These are phyloP conservation scores for Suhomyces taliae DNA, from an alignment of 1,139 yeast genomes.

Conservation along the genomic window DNA sequence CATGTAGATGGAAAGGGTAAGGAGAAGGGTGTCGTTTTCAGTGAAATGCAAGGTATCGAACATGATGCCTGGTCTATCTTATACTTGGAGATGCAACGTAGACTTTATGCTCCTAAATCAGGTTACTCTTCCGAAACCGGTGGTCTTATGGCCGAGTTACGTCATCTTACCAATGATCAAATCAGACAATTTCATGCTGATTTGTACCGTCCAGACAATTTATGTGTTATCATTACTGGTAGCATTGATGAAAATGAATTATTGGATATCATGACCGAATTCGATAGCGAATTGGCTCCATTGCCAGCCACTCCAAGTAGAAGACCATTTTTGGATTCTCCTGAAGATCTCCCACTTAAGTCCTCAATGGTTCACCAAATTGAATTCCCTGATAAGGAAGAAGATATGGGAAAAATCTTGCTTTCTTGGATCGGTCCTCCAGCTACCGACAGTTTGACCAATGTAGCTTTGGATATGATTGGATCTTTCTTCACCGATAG, in stretches of 20 bases:
- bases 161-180: conserved; percentile 69
- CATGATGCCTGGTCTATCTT: conserved; percentile 74
- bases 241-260: conserved; percentile 75
- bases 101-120: conserved; percentile 57
- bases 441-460: conserved; percentile 50
- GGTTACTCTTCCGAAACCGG: conserved; percentile 96
- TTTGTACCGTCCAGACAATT: conserved; percentile 79
- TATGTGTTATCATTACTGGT: conserved; percentile 82
- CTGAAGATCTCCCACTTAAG: conserved; percentile 46
- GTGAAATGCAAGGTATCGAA: conserved; percentile 96
- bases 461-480: conserved; percentile 69
- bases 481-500: conserved; percentile 79
- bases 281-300: conserved; percentile 59
- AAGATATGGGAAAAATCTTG: conserved; percentile 73
- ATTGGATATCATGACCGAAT: conserved; percentile 54
- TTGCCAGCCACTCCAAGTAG: conserved; percentile 37
- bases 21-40: conserved; percentile 95
- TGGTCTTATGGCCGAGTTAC: conserved; percentile 76
- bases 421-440: conserved; percentile 86
- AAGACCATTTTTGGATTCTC: conserved; percentile 84
- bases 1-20: conserved; percentile 89
- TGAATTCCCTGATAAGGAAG: conserved; percentile 88
- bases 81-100: conserved; percentile 60
- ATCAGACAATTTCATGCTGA: conserved; percentile 72
- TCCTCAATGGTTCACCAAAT: conserved; percentile 48